phyloP scores from a whole-genome alignment of 352 stramenopile genomes.

The Phytophthora pistaciae region DNA sequence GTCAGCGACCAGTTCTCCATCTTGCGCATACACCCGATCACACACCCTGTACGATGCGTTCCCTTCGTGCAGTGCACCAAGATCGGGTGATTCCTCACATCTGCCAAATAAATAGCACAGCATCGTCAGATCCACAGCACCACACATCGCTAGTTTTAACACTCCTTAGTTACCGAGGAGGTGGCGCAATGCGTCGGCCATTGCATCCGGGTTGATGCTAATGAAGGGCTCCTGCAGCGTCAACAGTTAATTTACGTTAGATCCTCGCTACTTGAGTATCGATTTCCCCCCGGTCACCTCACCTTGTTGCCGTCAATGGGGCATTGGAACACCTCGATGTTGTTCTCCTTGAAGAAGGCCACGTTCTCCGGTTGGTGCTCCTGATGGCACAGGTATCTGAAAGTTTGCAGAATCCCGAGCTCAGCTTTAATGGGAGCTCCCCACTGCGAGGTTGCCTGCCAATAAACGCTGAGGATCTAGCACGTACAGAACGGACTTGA shows the following conservation, averaged over 20 bases:
- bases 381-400: constrained; percentile 87
- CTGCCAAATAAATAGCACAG: constrained; percentile 23
- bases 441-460: background rate
- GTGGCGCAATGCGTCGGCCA: constrained; percentile 80
- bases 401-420: background rate
- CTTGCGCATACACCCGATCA: constrained; percentile 90
- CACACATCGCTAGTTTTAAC: background rate
- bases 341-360: constrained; percentile 83
- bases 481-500: constrained; percentile 89
- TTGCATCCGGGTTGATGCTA: constrained; percentile 85
- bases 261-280: background rate
- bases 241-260: constrained; percentile 1
- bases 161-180: constrained; percentile 61
- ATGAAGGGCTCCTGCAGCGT: constrained; percentile 86
- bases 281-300: background rate
- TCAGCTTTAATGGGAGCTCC: background rate
- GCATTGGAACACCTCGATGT: constrained; percentile 85
- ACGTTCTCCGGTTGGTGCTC: constrained; percentile 86
- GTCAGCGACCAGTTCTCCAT: constrained; percentile 90
- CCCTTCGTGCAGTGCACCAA: constrained; percentile 91
- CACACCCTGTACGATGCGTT: constrained; percentile 87
- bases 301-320: constrained; percentile 92
- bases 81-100: constrained; percentile 90
- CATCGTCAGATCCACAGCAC: constrained; percentile 7
- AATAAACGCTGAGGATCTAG: background rate